Conservation (phyloP, 2,329 filamentous ascomycete species). For the Fusarium mundagurra region DNA sequence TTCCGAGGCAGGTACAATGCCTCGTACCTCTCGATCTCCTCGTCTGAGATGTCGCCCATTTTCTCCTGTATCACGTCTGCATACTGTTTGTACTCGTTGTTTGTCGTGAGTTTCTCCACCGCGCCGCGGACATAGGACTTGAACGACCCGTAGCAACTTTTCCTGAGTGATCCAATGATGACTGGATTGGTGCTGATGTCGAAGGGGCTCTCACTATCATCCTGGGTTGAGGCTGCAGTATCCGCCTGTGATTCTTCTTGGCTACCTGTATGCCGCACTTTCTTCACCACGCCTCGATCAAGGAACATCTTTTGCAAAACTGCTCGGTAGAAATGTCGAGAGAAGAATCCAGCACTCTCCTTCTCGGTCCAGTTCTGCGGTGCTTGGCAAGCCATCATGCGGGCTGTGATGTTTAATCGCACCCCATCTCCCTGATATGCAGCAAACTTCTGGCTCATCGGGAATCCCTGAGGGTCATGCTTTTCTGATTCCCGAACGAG, state of each 20-base stretch:
- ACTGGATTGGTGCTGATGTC: constrained; percentile 77
- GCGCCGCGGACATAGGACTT: constrained; percentile 82
- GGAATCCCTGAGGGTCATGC: constrained; percentile 91
- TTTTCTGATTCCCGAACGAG: constrained; percentile 73
- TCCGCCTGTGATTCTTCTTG: constrained; percentile 39
- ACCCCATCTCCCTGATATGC: constrained; percentile 71
- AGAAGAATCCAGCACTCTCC: constrained; percentile 90
- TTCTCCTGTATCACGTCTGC: constrained; percentile 70
- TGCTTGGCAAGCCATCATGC: constrained; percentile 98
- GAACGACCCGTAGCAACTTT: constrained; percentile 81
- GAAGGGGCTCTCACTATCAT: constrained; percentile 53
- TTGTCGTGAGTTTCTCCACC: constrained; percentile 74
- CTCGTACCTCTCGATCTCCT: constrained; percentile 79
- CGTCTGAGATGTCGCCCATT: constrained; percentile 76
- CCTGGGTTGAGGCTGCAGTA: constrained; percentile 18
- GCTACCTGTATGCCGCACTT: constrained; percentile 56
- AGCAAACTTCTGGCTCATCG: constrained; percentile 80
- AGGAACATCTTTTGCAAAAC: constrained; percentile 92
- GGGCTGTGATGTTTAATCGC: constrained; percentile 91
- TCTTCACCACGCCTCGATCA: constrained; percentile 79
- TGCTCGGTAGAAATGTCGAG: constrained; percentile 90
- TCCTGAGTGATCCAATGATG: constrained; percentile 86
- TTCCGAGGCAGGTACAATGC: constrained; percentile 70
- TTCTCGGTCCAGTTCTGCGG: constrained; percentile 87
- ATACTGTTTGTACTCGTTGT: constrained; percentile 65